phyloP scores from a whole-genome alignment of 352 stramenopile species.

The Phytopythium montanum region DNA sequence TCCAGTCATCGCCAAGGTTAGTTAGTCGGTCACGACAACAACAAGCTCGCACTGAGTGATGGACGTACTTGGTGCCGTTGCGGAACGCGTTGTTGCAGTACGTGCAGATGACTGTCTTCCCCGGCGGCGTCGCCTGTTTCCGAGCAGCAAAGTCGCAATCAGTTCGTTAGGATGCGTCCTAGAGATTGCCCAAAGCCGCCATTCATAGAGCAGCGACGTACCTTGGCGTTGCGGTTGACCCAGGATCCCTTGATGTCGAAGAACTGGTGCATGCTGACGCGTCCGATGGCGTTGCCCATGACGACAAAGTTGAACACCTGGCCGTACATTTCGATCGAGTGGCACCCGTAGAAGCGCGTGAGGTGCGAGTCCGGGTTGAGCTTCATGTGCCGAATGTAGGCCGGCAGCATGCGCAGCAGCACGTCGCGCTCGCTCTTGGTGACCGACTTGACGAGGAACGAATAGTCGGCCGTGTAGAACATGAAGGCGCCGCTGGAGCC shows the following conservation, averaged over 20 bases:
- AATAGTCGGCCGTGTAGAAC: constrained; percentile 88
- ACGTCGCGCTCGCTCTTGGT: constrained; percentile 73
- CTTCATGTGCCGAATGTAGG: constrained; percentile 83
- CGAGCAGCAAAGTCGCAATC: background rate
- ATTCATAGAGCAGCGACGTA: constrained; percentile 21
- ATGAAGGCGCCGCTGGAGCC: constrained; percentile 89
- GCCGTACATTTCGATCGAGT: constrained; percentile 89
- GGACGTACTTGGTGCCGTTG: constrained; percentile 54
- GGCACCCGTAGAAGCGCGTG: constrained; percentile 88
- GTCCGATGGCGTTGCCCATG: constrained; percentile 88
- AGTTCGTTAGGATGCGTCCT: background rate
- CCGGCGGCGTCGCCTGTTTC: constrained; percentile 58
- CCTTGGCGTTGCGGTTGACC: constrained; percentile 81
- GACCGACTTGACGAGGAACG: constrained; percentile 88
- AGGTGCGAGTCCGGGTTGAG: constrained; percentile 73
- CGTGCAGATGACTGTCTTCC: constrained; percentile 82
- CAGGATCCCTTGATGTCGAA: constrained; percentile 92
- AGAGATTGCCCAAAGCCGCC: background rate
- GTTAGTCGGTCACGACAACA: background rate
- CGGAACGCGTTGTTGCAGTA: constrained; percentile 83
- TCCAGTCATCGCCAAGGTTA: background rate
- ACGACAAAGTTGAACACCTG: constrained; percentile 88
- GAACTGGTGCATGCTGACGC: constrained; percentile 83
- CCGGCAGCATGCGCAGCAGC: constrained; percentile 78
- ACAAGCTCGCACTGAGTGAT: background rate